Percentiles rank a stretch among this genome's conserved stretches.
phyloP scores from a whole-genome alignment of 306 rosid species.

The Lathyrus aphaca region DNA sequence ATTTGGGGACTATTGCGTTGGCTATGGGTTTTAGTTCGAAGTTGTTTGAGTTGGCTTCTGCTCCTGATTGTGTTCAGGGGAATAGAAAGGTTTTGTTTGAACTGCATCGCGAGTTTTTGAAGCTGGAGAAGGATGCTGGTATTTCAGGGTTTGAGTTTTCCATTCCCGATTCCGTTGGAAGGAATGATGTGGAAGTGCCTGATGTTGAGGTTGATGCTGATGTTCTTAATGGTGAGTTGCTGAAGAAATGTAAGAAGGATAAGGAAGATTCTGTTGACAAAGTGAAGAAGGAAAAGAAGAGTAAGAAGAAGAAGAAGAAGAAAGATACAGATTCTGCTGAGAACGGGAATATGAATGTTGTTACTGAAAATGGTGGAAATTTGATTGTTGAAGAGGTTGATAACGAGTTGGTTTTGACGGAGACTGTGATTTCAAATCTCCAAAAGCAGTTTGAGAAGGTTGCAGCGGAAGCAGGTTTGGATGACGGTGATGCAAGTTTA shows the following conservation, averaged over 20 bases:
- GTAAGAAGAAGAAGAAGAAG: slow-evolving; percentile 42
- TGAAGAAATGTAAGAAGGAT: slow-evolving; percentile 62
- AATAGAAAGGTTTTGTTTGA: slow-evolving; percentile 74
- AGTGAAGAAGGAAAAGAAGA: slow-evolving; percentile 44
- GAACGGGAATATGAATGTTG: slow-evolving; percentile 37
- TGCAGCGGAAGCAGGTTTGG: slow-evolving; percentile 79
- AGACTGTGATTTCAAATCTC: slow-evolving; percentile 72
- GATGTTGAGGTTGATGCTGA: slow-evolving; percentile 46
- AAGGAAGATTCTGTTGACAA: slow-evolving; percentile 22
- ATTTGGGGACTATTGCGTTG: slow-evolving; percentile 61
- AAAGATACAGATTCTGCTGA: slow-evolving; percentile 29
- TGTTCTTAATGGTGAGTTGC: slow-evolving; percentile 44
- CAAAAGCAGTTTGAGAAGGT: slow-evolving; percentile 87
- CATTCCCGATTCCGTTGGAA: slow-evolving; percentile 48
- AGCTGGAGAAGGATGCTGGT: slow-evolving; percentile 74
- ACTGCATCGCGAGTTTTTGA: slow-evolving; percentile 67
- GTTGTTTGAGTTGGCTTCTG: slow-evolving; percentile 79
- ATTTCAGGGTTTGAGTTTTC: slow-evolving; percentile 58
- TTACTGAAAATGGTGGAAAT: slow-evolving; percentile 40
- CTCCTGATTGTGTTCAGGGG: slow-evolving; percentile 76
- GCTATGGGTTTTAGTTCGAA: slow-evolving; percentile 57
- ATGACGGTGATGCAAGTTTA: slow-evolving; percentile 48
- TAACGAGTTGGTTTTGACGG: slow-evolving; percentile 47
- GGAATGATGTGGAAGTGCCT: slow-evolving; percentile 65
- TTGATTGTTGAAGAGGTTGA: slow-evolving; percentile 38